Base-by-base conservation (phyloP, 78 protist genomes). In the Polysphondylium violaceum region DNA sequence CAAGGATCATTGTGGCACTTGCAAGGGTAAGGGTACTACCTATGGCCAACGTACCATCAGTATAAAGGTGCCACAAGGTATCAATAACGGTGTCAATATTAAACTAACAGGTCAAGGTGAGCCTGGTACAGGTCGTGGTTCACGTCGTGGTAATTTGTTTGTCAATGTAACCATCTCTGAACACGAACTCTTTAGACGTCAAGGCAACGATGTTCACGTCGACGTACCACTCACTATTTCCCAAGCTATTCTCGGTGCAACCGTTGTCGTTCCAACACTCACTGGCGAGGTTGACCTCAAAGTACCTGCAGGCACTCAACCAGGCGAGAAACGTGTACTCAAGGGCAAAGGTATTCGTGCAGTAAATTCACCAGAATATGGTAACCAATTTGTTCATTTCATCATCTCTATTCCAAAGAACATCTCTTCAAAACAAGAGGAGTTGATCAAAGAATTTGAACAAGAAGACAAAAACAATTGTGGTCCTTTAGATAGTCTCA, bases 251-350 rank as follows among this genome's bases (percentile, higher is more conserved):
- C 73, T 94, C 38, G 98, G 98, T 53, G 94, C 55, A 11, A 64
- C 65, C 0, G 44, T 94, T 17, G 5, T 55, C n/a, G 64, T 96
- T 7, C 95, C 96, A 43, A 96, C 97, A 1, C 41, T 96, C 19
- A 27, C 86, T 4, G 95, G 96, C 43, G 89, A 96, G 19, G 92
- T 76, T 1, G 78, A 60, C 21, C 47, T 92, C 14, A 74, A 76
- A 56, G 94, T 96, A 27, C 76, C 97, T 14, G 44, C 87, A 17
- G 96, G 97, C 2, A 94, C 96, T 23, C 96, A 96, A 56, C 96
- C 96, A 35, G 78, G 72, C 74, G 96, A 89, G 61, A 74, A 79
- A 86, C 64, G 76, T 44, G 94, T 94, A 21, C 56, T 96, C 69
- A 44, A 67, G n/a, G 85, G 85, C 23, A 93, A 58, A 38, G 97